phyloP scores from a whole-genome alignment of 352 stramenopile species.

The Pythium insidiosum region DNA sequence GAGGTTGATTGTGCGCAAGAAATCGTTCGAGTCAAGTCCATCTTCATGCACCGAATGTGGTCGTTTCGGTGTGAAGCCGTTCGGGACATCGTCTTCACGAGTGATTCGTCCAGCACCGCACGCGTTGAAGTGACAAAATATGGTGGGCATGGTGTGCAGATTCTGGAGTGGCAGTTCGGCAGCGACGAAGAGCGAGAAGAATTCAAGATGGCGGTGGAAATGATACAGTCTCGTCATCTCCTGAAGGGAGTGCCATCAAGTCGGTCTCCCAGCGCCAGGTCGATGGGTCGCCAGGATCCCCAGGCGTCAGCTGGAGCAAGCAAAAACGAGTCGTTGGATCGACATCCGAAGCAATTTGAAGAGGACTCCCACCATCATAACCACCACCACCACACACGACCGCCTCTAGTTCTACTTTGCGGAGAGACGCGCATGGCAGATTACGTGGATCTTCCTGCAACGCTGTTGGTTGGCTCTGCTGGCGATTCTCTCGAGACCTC shows the following conservation, averaged over 20 bases:
- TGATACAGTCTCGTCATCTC: too few relatives aligned
- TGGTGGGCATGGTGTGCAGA: slow-evolving; percentile 41
- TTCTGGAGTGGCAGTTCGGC: slow-evolving; percentile 63
- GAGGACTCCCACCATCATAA: too few relatives aligned
- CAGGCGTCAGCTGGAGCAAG: too few relatives aligned
- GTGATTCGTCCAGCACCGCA: slow-evolving; percentile 28
- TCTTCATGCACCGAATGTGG: slow-evolving; percentile 80
- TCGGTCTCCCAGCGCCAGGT: too few relatives aligned
- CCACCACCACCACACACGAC: too few relatives aligned
- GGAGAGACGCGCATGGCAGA: too few relatives aligned
- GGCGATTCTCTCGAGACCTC: slow-evolving; percentile 50
- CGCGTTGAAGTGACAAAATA: slow-evolving; percentile 43
- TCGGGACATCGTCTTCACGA: slow-evolving; percentile 21
- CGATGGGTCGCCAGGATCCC: too few relatives aligned
- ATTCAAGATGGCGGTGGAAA: too few relatives aligned
- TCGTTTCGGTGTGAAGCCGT: slow-evolving; percentile 72
- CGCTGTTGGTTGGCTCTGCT: slow-evolving; percentile 47
- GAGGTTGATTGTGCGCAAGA: slow-evolving; percentile 66
- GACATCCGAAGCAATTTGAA: neutral
- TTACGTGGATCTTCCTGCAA: slow-evolving; percentile 35
- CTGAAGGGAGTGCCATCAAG: too few relatives aligned
- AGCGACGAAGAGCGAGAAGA: slow-evolving; percentile 18
- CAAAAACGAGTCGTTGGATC: neutral
- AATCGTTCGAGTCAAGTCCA: slow-evolving; percentile 67
- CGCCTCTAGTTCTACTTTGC: too few relatives aligned